phyloP scores from a whole-genome alignment of 2,329 filamentous ascomycete species.

The Diaporthe ampelina region DNA sequence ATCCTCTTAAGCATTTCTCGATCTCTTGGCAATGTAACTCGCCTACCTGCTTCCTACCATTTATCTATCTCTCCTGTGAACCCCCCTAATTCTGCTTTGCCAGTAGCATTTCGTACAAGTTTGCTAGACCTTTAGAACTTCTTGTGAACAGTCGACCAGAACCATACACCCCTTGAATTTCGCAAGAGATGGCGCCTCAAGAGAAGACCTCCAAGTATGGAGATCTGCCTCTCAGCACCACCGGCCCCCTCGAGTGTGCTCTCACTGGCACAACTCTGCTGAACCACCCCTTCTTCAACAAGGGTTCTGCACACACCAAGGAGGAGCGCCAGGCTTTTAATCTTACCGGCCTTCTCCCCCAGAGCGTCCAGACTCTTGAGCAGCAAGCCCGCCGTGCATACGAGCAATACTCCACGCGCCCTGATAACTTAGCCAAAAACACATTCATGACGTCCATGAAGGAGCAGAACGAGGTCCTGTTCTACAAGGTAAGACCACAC shows the following conservation, averaged over 20 bases:
- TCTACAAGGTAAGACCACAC: slow-evolving; percentile 72
- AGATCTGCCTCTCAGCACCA: slow-evolving; percentile 62
- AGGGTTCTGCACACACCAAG: slow-evolving; percentile 82
- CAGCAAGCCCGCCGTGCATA: slow-evolving; percentile 85
- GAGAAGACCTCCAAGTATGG: slow-evolving; percentile 54
- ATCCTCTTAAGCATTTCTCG: neutral
- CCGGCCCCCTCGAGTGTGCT: slow-evolving; percentile 64
- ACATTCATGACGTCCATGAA: slow-evolving; percentile 89
- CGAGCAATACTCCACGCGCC: slow-evolving; percentile 77
- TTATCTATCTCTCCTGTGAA: neutral
- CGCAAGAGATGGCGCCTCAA: slow-evolving; percentile 17
- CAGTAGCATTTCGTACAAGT: neutral
- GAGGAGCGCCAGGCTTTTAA: slow-evolving; percentile 79
- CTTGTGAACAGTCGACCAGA: neutral
- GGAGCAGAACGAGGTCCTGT: slow-evolving; percentile 87
- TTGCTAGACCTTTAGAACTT: neutral
- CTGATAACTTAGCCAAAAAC: slow-evolving; percentile 82
- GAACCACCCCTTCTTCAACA: slow-evolving; percentile 80
- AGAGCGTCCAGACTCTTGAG: slow-evolving; percentile 79
- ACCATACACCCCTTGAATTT: no score
- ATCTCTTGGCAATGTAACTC: slow-evolving; percentile 17
- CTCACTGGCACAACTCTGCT: slow-evolving; percentile 69
- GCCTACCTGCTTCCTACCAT: neutral
- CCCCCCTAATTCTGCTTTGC: neutral
- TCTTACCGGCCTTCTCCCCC: slow-evolving; percentile 80